phyloP scores from a whole-genome alignment of 768 basidiomycete species.

The Psilocybe subaeruginosa region DNA sequence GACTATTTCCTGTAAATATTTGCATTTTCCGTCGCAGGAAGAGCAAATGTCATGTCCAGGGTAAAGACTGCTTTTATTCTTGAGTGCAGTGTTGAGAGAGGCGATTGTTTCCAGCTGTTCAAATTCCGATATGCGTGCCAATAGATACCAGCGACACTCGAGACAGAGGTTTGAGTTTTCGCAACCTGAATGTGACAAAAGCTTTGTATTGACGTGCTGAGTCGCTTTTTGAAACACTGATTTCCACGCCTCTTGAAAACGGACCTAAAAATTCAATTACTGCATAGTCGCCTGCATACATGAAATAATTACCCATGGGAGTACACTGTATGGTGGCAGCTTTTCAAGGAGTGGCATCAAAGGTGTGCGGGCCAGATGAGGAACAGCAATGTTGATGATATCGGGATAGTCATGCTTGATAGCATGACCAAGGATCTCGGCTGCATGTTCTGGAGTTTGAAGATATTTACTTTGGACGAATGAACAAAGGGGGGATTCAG shows the following conservation, averaged over 20 bases:
- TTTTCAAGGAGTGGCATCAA: neutral
- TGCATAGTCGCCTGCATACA: neutral
- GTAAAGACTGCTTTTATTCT: neutral
- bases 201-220: neutral
- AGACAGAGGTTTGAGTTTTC: neutral
- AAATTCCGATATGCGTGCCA: neutral
- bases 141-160: neutral
- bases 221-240: neutral
- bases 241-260: slow-evolving; percentile 1
- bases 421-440: slow-evolving; percentile 18
- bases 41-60: neutral
- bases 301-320: neutral
- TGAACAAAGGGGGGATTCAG: neutral
- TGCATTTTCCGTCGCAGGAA: neutral
- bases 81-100: neutral
- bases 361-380: slow-evolving; percentile 10
- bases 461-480: slow-evolving; percentile 1
- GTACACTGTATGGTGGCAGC: neutral
- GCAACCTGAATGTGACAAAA: neutral
- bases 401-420: slow-evolving; percentile 18
- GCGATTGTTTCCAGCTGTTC: neutral
- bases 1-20: neutral
- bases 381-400: slow-evolving; percentile 15
- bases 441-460: slow-evolving; percentile 10
- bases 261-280: neutral